Base-by-base conservation (phyloP, 176 grass and related monocot genomes). In the Musa acuminata region DNA sequence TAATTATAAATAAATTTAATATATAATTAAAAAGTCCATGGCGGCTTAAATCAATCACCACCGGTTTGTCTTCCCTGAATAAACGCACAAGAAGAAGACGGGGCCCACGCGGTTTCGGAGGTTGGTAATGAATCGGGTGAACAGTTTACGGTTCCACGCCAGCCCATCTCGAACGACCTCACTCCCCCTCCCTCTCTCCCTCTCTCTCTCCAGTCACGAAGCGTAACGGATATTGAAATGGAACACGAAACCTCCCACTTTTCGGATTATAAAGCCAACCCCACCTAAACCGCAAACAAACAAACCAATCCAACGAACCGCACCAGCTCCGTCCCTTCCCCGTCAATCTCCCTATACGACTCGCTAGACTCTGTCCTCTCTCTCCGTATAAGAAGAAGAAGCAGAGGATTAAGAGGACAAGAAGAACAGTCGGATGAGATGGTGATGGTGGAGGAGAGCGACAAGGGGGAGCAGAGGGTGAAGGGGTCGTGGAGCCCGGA, bases 401-500 rank as follows among this genome's bases (percentile, higher is more conserved):
- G 50, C 23, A 69, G 24, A 43, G 75, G 62, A 64, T 51, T 27
- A 55, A 25, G 26, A 49, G 60, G 21, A 9, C n/a, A 13, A 1
- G 17, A 9, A 16, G 22, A 69, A 11, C 8, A 53, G 22, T 13
- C 20, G 11, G 3, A 1, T 13, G 25, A 14, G 78, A 77, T 68
- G 80, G 73, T 23, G 27, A 24, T 26, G 11, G 29, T 62, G 55
- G 63, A 17, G 24, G 74, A 25, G 8, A n/a, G 50, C 53, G 26
- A 79, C 50, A 6, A 25, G 64, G 52, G 16, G 69, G 25, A 6
- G 73, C 21, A 1, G 74, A 70, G 83, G 77, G 76, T 92, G 48
- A 96, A 96, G 79, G 90, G 93, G 0, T 90, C 93, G 48, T 96
- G 93, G 93, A 96, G 87, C 76, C 81, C 85, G 0, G 90, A 96